These are phyloP conservation scores for Ascochyta pisi DNA, from an alignment of 2,329 filamentous ascomycete genomes.

Conservation along the genomic window DNA sequence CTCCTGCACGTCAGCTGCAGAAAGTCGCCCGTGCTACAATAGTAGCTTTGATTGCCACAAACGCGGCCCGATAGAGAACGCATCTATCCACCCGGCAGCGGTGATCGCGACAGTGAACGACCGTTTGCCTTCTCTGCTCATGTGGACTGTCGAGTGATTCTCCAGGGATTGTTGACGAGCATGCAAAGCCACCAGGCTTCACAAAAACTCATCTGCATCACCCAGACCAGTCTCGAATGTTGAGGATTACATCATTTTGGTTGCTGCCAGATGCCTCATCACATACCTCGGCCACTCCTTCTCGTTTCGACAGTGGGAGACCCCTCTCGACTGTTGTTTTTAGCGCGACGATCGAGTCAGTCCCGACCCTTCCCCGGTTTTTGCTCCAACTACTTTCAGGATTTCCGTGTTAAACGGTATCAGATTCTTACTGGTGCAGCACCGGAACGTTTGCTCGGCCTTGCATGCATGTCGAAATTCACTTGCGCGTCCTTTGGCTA, in stretches of 20 bases:
- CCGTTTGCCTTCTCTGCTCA: neutral
- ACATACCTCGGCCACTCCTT: neutral
- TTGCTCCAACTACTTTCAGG: neutral
- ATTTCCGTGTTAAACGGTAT: conserved; percentile 2
- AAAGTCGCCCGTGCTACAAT: conserved; percentile 6
- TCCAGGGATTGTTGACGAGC: neutral
- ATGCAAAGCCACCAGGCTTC: neutral
- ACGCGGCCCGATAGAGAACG: conserved; percentile 7
- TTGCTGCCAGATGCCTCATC: conserved; percentile 8
- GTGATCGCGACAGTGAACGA: neutral
- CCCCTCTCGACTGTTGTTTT: neutral
- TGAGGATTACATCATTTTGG: neutral
- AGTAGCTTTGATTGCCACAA: conserved; percentile 2
- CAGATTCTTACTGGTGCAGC: conserved; percentile 10
- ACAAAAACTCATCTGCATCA: neutral
- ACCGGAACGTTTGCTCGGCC: conserved; percentile 2
- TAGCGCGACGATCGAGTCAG: neutral
- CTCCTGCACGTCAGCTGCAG: conserved; percentile 16
- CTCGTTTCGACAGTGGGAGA: neutral
- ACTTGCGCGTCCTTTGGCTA: conserved; percentile 1
- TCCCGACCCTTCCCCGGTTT: conserved; percentile 14
- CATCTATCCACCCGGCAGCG: neutral
- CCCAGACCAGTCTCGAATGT: neutral
- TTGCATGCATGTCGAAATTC: conserved; percentile 1
- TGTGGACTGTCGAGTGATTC: neutral